Evolutionary conservation across 495 filamentous ascomycete genomes (phyloP).

Genomic region (Neurospora discreta): DNA sequence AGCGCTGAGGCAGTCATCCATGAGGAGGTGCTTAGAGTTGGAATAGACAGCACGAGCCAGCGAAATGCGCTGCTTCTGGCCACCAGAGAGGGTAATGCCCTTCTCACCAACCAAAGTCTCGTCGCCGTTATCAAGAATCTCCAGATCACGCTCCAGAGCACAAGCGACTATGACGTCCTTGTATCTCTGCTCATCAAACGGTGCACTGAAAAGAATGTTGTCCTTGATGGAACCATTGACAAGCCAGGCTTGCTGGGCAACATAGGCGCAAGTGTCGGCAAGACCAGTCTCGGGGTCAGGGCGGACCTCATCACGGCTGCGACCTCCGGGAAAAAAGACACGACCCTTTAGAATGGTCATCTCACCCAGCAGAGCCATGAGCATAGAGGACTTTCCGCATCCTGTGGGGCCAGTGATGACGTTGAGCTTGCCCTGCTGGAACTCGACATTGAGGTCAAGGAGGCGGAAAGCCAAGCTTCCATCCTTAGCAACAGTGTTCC

Average conservation of each 20-base stretch:
- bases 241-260: slow-evolving; percentile 95
- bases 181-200: slow-evolving; percentile 75
- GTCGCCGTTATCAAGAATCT: slow-evolving; percentile 87
- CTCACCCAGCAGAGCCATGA: slow-evolving; percentile 95
- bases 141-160: slow-evolving; percentile 83
- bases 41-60: slow-evolving; percentile 90
- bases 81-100: slow-evolving; percentile 91
- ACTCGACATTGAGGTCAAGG: slow-evolving; percentile 65
- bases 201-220: slow-evolving; percentile 87
- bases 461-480: slow-evolving; percentile 66
- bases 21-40: slow-evolving; percentile 74
- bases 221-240: slow-evolving; percentile 93
- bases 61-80: slow-evolving; percentile 96
- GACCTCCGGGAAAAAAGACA: slow-evolving; percentile 72
- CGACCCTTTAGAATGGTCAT: slow-evolving; percentile 80
- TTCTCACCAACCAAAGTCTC: slow-evolving; percentile 94
- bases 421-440: slow-evolving; percentile 71
- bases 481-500: slow-evolving; percentile 46
- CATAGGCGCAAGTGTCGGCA: slow-evolving; percentile 89
- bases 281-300: slow-evolving; percentile 76
- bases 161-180: slow-evolving; percentile 81
- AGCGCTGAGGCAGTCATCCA: slow-evolving; percentile 94
- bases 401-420: slow-evolving; percentile 89
- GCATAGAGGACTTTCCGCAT: slow-evolving; percentile 84
- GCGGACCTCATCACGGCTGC: slow-evolving; percentile 71